A percentile compares a stretch with the other conserved stretches of the same genome.
These are phyloP conservation scores for Didymella glomerata DNA, from an alignment of 2,329 filamentous ascomycete genomes.

Conservation along the genomic window DNA sequence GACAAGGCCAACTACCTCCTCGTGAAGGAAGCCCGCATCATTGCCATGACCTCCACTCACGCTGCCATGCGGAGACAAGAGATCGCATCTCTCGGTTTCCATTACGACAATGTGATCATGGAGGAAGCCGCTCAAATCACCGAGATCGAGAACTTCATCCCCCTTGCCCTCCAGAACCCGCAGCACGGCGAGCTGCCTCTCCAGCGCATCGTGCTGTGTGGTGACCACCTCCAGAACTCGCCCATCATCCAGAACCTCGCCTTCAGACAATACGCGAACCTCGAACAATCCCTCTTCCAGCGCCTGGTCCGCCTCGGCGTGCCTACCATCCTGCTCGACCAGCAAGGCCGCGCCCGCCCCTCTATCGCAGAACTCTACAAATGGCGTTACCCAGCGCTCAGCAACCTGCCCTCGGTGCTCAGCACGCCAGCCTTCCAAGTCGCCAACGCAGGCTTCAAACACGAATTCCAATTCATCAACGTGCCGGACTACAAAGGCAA, in stretches of 20 bases:
- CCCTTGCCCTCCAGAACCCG: slow-evolving; percentile 87
- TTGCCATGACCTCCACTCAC: slow-evolving; percentile 98
- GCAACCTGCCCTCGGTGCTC: slow-evolving; percentile 79
- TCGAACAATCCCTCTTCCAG: slow-evolving; percentile 95
- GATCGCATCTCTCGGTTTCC: slow-evolving; percentile 90
- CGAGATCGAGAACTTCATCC: slow-evolving; percentile 96
- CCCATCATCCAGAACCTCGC: slow-evolving; percentile 94
- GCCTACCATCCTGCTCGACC: slow-evolving; percentile 88
- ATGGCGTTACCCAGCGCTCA: slow-evolving; percentile 87
- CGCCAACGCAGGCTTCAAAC: slow-evolving; percentile 91
- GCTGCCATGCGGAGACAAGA: slow-evolving; percentile 93
- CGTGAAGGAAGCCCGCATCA: slow-evolving; percentile 93
- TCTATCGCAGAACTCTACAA: slow-evolving; percentile 89
- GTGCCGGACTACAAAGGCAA: slow-evolving; percentile 90
- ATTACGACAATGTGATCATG: slow-evolving; percentile 97
- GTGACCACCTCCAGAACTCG: slow-evolving; percentile 96
- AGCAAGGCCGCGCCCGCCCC: slow-evolving; percentile 89
- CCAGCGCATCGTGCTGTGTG: slow-evolving; percentile 89
- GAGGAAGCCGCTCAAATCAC: slow-evolving; percentile 98
- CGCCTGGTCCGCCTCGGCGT: slow-evolving; percentile 89
- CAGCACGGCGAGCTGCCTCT: slow-evolving; percentile 76
- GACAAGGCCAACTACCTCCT: slow-evolving; percentile 97
- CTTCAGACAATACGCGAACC: slow-evolving; percentile 92
- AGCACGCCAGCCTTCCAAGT: slow-evolving; percentile 73
- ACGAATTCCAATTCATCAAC: slow-evolving; percentile 96